Evolutionary conservation across 441 rosid species (phyloP), one percentile per base, ranked within the genome.

Genomic region (Cnidoscolus chayamansa): DNA sequence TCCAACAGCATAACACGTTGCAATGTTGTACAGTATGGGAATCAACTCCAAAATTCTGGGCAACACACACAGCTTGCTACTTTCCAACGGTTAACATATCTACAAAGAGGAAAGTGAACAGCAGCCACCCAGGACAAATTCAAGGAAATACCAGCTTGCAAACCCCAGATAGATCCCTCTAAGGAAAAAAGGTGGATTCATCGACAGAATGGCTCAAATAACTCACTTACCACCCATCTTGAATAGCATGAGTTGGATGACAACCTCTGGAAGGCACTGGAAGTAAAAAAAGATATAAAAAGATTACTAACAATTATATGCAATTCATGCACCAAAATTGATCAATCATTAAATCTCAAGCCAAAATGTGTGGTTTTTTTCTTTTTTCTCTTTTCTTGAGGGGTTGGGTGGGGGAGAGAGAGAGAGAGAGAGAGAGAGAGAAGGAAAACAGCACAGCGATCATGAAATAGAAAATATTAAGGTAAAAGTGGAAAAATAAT

Each of bases 141-240:
- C 76, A 80, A 75, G 78, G 71, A 77, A 80, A 78, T 75, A 69
- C 79, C 71, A 72, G 82, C 80, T 66, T 48, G 53, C 48, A 71
- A 62, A 76, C 72, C 86, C 78, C 49, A 8, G 55, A 76, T 80
- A 74, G 64, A 71, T 66, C 31, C 51, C 72, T 83, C 69, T 71
- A 72, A 63, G 16, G 65, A 76, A 77, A 65, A 79, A 76, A 77
- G 77, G 77, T 31, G 84, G 83, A 81, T 79, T 76, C 71, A 79
- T 85, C 83, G 81, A 80, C 84, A 68, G 83, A 73, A 81, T 68
- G 65, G 72, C 77, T 73, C 75, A 71, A 82, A 81, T 79, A 75
- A 78, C 83, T 84, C 83, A 78, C 87, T 81, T 78, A 81, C 86
- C 89, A 81, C 89, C 86, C 85, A 78, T 78, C 84, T 77, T 73